Conservation (phyloP, 2,329 filamentous ascomycete species). For the Cyphellophora attinorum region DNA sequence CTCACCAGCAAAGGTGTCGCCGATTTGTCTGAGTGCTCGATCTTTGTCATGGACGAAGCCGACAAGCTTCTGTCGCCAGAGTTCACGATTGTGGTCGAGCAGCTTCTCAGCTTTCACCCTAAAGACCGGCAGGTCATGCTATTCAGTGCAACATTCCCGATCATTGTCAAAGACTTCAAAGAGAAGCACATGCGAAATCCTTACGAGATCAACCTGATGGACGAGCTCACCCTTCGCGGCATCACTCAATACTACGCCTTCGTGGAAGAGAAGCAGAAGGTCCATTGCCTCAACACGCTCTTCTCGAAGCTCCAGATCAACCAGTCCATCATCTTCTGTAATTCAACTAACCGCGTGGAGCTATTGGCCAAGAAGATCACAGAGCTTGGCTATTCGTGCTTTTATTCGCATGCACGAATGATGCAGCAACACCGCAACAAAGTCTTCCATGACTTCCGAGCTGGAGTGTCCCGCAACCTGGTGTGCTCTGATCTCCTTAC, state of each 20-base stretch:
- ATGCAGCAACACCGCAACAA: slow-evolving; percentile 92
- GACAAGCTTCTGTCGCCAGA: slow-evolving; percentile 95
- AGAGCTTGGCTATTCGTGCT: slow-evolving; percentile 96
- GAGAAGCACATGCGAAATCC: slow-evolving; percentile 96
- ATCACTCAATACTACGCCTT: slow-evolving; percentile 99
- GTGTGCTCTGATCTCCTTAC: slow-evolving; percentile 97
- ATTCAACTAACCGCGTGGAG: slow-evolving; percentile 97
- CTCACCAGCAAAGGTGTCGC: slow-evolving; percentile 93
- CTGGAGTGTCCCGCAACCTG: slow-evolving; percentile 93
- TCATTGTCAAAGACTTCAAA: slow-evolving; percentile 95
- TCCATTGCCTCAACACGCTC: slow-evolving; percentile 95
- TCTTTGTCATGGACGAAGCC: slow-evolving; percentile 99
- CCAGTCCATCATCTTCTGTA: slow-evolving; percentile 99
- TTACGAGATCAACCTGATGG: slow-evolving; percentile 99
- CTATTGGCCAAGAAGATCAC: slow-evolving; percentile 98
- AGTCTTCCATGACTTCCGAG: slow-evolving; percentile 98
- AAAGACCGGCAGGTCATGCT: slow-evolving; percentile 99
- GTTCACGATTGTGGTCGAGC: slow-evolving; percentile 95
- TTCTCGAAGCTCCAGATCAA: slow-evolving; percentile 99
- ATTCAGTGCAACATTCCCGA: slow-evolving; percentile 93
- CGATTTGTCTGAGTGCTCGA: slow-evolving; percentile 89
- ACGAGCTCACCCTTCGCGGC: slow-evolving; percentile 92
- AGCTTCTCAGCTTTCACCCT: slow-evolving; percentile 87
- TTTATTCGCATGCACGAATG: slow-evolving; percentile 99
- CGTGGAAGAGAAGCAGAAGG: slow-evolving; percentile 98